Evolutionary conservation across 805 yeast genomes (phyloP).

Genomic region (Barnettozyma siamensis): DNA sequence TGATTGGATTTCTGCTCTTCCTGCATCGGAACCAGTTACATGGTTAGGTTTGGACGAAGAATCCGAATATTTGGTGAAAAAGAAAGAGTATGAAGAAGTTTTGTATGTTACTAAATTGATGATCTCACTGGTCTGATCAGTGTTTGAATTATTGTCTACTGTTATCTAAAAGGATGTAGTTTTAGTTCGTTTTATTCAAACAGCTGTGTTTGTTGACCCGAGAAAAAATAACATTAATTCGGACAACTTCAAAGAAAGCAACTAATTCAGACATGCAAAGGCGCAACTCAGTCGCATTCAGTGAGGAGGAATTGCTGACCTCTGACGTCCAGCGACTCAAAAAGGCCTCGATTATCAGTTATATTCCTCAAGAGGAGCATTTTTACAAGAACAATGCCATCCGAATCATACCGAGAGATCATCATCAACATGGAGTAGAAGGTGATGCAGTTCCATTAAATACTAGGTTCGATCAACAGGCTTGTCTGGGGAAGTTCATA

Average conservation of each 20-base stretch:
- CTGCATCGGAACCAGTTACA: slow-evolving; percentile 43
- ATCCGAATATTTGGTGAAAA: slow-evolving; percentile 32
- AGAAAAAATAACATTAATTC: too few species aligned
- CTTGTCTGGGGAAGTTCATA: slow-evolving; percentile 17
- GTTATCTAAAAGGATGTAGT: too few species aligned
- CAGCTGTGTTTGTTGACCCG: too few species aligned
- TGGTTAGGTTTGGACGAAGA: slow-evolving; percentile 49
- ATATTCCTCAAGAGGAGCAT: slow-evolving; percentile 5
- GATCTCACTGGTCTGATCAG: background rate
- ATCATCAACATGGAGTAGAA: slow-evolving; percentile 15
- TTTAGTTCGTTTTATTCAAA: too few species aligned
- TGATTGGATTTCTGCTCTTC: slow-evolving; percentile 49
- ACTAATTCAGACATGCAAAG: slow-evolving; percentile 1
- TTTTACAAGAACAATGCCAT: slow-evolving; percentile 8
- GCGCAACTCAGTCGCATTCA: slow-evolving; percentile 2
- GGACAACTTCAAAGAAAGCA: too few species aligned
- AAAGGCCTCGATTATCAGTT: slow-evolving; percentile 2
- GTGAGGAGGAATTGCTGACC: background rate
- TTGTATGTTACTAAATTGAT: background rate
- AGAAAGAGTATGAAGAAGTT: slow-evolving; percentile 8
- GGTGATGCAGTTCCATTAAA: slow-evolving; percentile 19
- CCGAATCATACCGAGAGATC: slow-evolving; percentile 12
- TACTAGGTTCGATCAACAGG: slow-evolving; percentile 23
- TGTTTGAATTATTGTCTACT: too few species aligned
- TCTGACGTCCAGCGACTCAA: slow-evolving; percentile 1